phyloP scores from a whole-genome alignment of 345 rosid genomes.

The Tarenaya hassleriana region DNA sequence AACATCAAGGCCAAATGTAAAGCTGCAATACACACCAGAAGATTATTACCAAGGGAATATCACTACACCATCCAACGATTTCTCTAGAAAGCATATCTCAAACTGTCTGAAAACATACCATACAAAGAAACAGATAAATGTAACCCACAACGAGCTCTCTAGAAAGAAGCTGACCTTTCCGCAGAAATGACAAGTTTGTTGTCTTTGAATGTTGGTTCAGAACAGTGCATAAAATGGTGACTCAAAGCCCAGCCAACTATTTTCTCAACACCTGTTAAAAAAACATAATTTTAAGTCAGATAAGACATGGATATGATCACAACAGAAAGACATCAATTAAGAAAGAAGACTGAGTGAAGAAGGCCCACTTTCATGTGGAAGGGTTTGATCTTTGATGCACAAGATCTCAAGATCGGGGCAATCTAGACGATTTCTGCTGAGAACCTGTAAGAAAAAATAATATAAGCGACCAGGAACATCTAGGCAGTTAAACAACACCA shows the following conservation, averaged over 20 bases:
- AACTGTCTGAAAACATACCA: no score
- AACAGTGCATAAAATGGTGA: constrained; percentile 68
- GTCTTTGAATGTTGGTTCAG: constrained; percentile 55
- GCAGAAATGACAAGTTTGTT: constrained; percentile 59
- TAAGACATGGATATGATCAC: background rate
- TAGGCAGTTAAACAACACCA: constrained; percentile 3
- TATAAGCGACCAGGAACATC: background rate
- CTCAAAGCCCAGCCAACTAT: constrained; percentile 89
- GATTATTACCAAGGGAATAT: constrained; percentile 10
- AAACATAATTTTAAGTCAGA: constrained; percentile 14
- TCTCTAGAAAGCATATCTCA: constrained; percentile 15
- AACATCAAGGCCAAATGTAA: constrained; percentile 60
- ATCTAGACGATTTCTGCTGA: constrained; percentile 55
- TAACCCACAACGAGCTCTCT: constrained; percentile 7
- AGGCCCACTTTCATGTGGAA: constrained; percentile 64
- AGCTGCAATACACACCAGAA: constrained; percentile 40
- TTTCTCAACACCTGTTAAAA: constrained; percentile 76
- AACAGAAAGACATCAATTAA: constrained; percentile 1
- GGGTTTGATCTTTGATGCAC: constrained; percentile 76
- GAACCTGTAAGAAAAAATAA: constrained; percentile 43
- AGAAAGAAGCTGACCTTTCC: constrained; percentile 51
- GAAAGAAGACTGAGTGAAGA: constrained; percentile 16
- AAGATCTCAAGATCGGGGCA: constrained; percentile 77
- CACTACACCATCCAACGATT: constrained; percentile 3
- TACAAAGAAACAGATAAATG: no score